A percentile compares a stretch with the other conserved stretches of the same genome.
phyloP scores from a whole-genome alignment of 139 green algal genomes.

The Picochlorum sp. region DNA sequence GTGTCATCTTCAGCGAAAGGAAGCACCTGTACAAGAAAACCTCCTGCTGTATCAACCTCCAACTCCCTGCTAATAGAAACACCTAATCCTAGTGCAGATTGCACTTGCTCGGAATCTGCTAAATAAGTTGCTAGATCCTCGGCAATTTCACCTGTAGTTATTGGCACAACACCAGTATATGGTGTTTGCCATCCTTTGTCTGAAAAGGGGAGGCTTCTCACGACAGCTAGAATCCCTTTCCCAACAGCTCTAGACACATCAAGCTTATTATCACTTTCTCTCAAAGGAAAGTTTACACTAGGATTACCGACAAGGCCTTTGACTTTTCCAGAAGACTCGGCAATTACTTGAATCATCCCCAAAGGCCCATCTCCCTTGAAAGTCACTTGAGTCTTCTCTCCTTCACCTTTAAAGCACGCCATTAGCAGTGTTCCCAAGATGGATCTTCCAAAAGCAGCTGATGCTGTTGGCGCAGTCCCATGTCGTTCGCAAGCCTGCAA shows the following conservation, averaged over 20 bases:
- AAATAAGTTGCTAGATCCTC: slow-evolving; percentile 88
- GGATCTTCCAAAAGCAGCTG: slow-evolving; percentile 67
- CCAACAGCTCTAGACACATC: slow-evolving; percentile 67
- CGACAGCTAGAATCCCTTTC: slow-evolving; percentile 58
- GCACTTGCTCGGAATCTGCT: slow-evolving; percentile 56
- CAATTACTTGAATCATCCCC: slow-evolving; percentile 46
- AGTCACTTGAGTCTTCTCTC: slow-evolving; percentile 50
- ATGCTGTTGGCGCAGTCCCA: slow-evolving; percentile 70
- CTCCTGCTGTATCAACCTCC: slow-evolving; percentile 52
- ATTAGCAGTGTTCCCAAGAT: slow-evolving; percentile 75
- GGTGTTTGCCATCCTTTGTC: slow-evolving; percentile 11
- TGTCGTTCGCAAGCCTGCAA: slow-evolving; percentile 11
- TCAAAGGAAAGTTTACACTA: slow-evolving; percentile 61
- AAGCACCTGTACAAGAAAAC: slow-evolving; percentile 77
- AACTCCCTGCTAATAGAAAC: slow-evolving; percentile 62
- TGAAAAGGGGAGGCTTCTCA: slow-evolving; percentile 38
- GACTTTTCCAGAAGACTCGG: slow-evolving; percentile 41
- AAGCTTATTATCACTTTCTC: slow-evolving; percentile 64
- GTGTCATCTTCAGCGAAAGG: slow-evolving; percentile 84
- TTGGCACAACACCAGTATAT: slow-evolving; percentile 60
- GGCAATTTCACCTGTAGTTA: slow-evolving; percentile 60
- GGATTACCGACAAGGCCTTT: slow-evolving; percentile 66
- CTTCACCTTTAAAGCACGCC: slow-evolving; percentile 63
- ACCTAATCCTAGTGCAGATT: slow-evolving; percentile 73
- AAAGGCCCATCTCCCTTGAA: slow-evolving; percentile 74